A percentile compares a stretch with the other conserved stretches of the same genome.
phyloP scores from a whole-genome alignment of 768 basidiomycete species.

The Cystoderma amianthinum region DNA sequence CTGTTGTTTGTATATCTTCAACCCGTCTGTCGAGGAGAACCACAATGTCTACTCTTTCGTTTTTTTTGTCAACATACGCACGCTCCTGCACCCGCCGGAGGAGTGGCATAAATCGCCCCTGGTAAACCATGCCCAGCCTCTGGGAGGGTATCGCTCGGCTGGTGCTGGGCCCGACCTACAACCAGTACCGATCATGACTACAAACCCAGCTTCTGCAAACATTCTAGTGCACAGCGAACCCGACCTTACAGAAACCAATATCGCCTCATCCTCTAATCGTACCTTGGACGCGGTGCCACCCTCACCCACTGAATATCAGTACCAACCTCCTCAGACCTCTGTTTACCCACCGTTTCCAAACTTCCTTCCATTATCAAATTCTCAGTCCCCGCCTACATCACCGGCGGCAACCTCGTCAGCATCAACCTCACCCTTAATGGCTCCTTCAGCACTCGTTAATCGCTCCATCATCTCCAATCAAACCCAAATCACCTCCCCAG shows the following conservation, averaged over 20 bases:
- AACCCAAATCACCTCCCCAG: conserved; percentile 6
- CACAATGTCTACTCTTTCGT: conserved; percentile 38
- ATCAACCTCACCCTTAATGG: not conserved
- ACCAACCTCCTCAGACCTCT: not conserved
- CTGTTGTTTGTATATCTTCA: conserved; percentile 40
- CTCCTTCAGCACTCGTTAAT: not conserved
- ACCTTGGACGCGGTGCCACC: not conserved
- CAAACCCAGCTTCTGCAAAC: not conserved
- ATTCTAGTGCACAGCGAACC: not conserved
- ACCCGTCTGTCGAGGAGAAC: conserved; percentile 28
- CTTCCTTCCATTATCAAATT: not conserved
- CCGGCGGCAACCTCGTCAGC: not conserved
- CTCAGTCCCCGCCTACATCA: conserved; percentile 1
- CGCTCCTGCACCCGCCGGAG: conserved; percentile 24
- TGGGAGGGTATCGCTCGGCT: not conserved
- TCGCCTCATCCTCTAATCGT: not conserved
- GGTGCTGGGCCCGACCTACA: not conserved
- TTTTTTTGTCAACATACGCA: conserved; percentile 40
- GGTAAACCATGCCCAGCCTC: too few species aligned
- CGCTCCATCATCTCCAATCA: conserved; percentile 1
- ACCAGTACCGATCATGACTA: not conserved
- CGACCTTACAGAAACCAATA: not conserved
- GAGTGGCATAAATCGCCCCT: conserved; percentile 16
- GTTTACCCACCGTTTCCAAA: not conserved
- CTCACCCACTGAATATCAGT: not conserved